These are phyloP conservation scores for Mycena sanguinolenta DNA, from an alignment of 768 basidiomycete genomes.

Conservation along the genomic window DNA sequence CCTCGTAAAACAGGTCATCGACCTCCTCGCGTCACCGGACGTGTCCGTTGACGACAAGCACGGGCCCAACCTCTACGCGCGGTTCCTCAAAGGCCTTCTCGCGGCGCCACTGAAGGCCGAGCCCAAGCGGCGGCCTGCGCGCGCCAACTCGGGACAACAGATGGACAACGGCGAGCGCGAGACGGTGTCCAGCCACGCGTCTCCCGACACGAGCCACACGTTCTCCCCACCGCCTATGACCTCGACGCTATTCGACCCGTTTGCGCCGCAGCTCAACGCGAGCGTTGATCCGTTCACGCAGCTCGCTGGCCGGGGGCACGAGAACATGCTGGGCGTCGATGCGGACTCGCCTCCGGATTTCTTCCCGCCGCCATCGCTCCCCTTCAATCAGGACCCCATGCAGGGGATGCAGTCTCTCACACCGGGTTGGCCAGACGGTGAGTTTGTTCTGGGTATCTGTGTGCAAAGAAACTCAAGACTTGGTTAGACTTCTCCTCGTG, in stretches of 20 bases:
- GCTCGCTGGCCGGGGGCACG: conserved; percentile 32
- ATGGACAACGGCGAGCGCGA: conserved; percentile 34
- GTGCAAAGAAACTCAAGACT: neutral
- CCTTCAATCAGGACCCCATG: conserved; percentile 71
- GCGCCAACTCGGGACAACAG: conserved; percentile 39
- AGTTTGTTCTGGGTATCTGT: conserved; percentile 36
- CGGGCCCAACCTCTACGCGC: conserved; percentile 84
- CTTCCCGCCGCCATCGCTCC: conserved; percentile 67
- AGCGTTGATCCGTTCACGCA: conserved; percentile 57
- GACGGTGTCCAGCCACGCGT: conserved; percentile 50
- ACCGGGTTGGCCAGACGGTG: conserved; percentile 69
- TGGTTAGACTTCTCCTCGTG: conserved; percentile 46
- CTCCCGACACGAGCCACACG: conserved; percentile 57
- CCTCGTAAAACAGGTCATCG: conserved; percentile 74
- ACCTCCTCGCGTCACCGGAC: conserved; percentile 76
- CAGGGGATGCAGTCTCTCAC: conserved; percentile 72
- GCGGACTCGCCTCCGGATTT: conserved; percentile 52
- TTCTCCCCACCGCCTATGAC: conserved; percentile 62
- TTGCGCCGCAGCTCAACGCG: conserved; percentile 56
- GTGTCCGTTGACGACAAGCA: conserved; percentile 87
- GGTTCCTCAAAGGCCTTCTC: conserved; percentile 81
- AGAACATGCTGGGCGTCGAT: conserved; percentile 36
- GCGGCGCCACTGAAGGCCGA: conserved; percentile 62
- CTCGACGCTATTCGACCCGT: conserved; percentile 61
- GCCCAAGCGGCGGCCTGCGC: conserved; percentile 22